phyloP scores from a whole-genome alignment of 2,329 filamentous ascomycete species.

The Claviceps monticola region DNA sequence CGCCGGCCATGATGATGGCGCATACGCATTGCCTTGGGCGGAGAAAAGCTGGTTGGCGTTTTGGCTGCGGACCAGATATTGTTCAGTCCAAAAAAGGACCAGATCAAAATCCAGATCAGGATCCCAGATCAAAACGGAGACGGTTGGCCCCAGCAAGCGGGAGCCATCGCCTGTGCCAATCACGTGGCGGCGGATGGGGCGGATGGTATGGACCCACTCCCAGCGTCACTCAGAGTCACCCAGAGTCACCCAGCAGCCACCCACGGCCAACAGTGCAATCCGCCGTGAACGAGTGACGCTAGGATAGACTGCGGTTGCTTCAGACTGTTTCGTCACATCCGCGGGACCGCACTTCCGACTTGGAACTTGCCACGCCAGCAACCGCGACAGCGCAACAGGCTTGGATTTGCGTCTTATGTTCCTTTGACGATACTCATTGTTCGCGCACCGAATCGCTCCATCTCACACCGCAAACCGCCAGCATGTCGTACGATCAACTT shows the following conservation, averaged over 20 bases:
- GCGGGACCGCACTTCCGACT: background rate
- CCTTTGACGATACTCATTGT: too few relatives aligned
- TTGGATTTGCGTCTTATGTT: background rate
- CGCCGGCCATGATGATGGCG: constrained; percentile 35
- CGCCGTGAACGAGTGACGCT: background rate
- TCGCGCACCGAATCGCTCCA: background rate
- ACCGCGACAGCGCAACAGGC: background rate
- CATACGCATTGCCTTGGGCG: constrained; percentile 23
- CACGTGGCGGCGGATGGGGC: constrained; percentile 18
- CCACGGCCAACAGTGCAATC: background rate
- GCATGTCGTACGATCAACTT: constrained; percentile 86
- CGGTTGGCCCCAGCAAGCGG: background rate
- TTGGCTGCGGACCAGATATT: background rate
- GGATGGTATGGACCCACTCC: background rate
- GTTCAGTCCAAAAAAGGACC: background rate
- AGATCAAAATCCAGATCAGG: background rate
- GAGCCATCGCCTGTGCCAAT: constrained; percentile 6
- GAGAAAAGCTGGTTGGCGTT: constrained; percentile 5
- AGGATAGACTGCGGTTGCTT: too few relatives aligned
- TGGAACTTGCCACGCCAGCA: background rate
- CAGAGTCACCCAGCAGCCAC: background rate
- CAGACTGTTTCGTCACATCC: background rate
- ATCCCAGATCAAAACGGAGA: background rate
- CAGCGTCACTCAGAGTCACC: background rate
- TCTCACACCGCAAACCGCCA: background rate